Percentiles rank a stretch among this genome's conserved stretches.
Evolutionary conservation across 352 stramenopile species (phyloP).

Genomic region (Pythium chondricola): DNA sequence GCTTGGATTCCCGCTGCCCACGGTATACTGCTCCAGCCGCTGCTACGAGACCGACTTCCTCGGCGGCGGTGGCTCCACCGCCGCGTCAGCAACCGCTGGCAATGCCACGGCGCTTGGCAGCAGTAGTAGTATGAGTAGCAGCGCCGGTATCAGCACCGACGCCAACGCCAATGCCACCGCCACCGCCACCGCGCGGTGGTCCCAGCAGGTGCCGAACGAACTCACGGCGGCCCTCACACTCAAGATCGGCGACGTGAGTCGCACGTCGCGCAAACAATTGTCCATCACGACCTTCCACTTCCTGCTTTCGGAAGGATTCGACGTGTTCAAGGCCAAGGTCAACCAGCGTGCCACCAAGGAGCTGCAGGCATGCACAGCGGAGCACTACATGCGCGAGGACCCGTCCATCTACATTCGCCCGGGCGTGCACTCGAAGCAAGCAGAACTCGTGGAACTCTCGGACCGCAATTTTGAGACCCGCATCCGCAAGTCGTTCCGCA

Average conservation of each 20-base stretch:
- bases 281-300: constrained; percentile 57
- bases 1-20: constrained; percentile 25
- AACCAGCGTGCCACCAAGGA: constrained; percentile 51
- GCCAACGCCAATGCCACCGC: background rate
- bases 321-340: constrained; percentile 64
- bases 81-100: background rate
- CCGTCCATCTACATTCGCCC: constrained; percentile 70
- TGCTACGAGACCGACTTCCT: constrained; percentile 31
- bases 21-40: constrained; percentile 32
- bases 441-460: constrained; percentile 66
- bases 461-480: constrained; percentile 61
- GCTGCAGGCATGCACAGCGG: constrained; percentile 31
- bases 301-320: constrained; percentile 60
- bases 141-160: background rate
- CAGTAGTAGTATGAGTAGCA: too few relatives aligned
- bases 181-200: constrained; percentile 10
- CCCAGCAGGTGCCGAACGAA: constrained; percentile 46
- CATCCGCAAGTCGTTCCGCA: constrained; percentile 65
- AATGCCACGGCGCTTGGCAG: background rate
- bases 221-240: constrained; percentile 59
- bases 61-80: background rate
- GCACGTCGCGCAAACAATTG: constrained; percentile 67
- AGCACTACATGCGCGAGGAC: constrained; percentile 56
- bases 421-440: constrained; percentile 71
- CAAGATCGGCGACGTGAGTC: constrained; percentile 67